phyloP scores from a whole-genome alignment of 1,284 basidiomycete species.

The Pseudozyma flocculosa region DNA sequence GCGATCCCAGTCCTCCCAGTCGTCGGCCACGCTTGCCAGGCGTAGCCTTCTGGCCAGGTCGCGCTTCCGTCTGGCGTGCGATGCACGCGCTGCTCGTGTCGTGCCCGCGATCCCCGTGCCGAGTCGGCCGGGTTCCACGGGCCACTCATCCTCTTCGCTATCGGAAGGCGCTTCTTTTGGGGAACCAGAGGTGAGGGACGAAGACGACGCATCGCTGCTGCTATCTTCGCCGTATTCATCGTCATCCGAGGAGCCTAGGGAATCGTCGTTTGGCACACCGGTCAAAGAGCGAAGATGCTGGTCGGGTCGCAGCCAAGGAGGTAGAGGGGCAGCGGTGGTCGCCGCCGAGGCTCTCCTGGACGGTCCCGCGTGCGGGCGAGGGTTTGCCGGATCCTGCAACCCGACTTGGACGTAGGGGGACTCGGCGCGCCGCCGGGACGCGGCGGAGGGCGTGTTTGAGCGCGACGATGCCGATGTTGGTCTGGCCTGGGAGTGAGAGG shows the following conservation, averaged over 20 bases:
- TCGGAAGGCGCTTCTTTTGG: slow-evolving; percentile 6
- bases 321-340: background rate
- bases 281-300: background rate
- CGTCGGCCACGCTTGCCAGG: slow-evolving; percentile 6
- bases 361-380: slow-evolving; percentile 3
- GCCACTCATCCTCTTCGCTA: slow-evolving; percentile 33
- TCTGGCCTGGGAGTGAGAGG: too few species aligned
- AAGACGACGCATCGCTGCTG: background rate
- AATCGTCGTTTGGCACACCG: slow-evolving; percentile 2
- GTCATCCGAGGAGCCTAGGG: slow-evolving; percentile 4
- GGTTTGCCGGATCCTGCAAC: too few species aligned
- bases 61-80: background rate
- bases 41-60: background rate
- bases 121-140: slow-evolving; percentile 6
- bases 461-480: too few species aligned
- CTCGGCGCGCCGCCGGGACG: slow-evolving; percentile 14
- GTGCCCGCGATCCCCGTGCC: background rate
- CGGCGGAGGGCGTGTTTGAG: too few species aligned
- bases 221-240: slow-evolving; percentile 12
- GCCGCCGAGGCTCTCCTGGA: slow-evolving; percentile 2
- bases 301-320: background rate
- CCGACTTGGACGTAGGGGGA: slow-evolving; percentile 29
- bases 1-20: slow-evolving; percentile 37
- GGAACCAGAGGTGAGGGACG: background rate
- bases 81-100: too few species aligned